phyloP scores from a whole-genome alignment of 305 asterid genomes.

The Fraxinus platypoda region DNA sequence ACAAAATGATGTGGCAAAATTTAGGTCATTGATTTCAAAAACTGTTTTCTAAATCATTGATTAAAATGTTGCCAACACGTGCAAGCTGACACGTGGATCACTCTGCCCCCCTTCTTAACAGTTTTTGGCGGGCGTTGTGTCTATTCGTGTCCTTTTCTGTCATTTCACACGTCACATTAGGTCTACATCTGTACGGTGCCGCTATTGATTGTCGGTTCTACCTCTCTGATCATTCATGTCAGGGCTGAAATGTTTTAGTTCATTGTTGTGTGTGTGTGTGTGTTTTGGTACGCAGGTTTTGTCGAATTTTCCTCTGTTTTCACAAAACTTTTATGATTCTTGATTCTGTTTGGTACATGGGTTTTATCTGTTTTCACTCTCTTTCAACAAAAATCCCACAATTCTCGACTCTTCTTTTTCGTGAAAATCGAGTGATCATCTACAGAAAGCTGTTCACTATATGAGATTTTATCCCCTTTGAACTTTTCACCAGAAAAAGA shows the following conservation, averaged over 20 bases:
- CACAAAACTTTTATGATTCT: neutral
- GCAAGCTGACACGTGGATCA: constrained; percentile 53
- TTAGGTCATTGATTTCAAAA: no score
- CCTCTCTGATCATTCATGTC: neutral
- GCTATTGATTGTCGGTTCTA: constrained; percentile 30
- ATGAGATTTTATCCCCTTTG: neutral
- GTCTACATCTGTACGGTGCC: constrained; percentile 32
- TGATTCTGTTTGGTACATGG: constrained; percentile 15
- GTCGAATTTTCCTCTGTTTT: neutral
- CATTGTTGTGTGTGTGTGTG: neutral
- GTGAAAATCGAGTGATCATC: constrained; percentile 1
- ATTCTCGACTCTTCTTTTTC: neutral
- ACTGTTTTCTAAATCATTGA: no score
- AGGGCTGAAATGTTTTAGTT: constrained; percentile 1
- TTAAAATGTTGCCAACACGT: no score
- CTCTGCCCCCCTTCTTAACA: no score
- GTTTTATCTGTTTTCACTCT: neutral
- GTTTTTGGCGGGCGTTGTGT: constrained; percentile 33
- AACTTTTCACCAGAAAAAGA: neutral
- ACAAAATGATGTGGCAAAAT: no score
- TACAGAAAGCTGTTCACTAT: neutral
- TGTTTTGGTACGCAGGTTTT: neutral
- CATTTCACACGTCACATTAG: constrained; percentile 29
- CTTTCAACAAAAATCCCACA: neutral
- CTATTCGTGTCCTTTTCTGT: constrained; percentile 38